Evolutionary conservation across 2,329 filamentous ascomycete species (phyloP), one percentile per base, ranked within the genome.

Genomic region (Elsinoe australis): DNA sequence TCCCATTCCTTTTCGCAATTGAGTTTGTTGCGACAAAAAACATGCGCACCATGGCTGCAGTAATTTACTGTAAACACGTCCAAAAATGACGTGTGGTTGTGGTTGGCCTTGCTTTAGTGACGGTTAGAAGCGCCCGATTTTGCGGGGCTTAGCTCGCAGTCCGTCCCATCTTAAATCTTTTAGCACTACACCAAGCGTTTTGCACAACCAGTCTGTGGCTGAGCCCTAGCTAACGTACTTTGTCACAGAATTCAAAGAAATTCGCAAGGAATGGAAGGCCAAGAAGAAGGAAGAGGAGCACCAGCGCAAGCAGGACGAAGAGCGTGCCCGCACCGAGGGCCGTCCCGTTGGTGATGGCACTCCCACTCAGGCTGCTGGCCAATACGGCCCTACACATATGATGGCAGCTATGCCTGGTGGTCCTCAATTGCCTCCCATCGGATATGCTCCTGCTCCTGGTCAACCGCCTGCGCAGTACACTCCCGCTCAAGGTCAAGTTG

Each of bases 201-300:
- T 39, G 24, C 22, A 38, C 22, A 44, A 47, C 31, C 29, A 47
- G 14, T 35, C 22, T 47, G 44, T 47, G 44, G 44, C 44, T 22
- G 17, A 47, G 31, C 31, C 14, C 31, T 22, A 24, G 44, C 67
- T 71, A 61, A 70, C 66, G 60, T 54, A 41, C 39, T 52, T 49
- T 53, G 51, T 52, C 60, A 55, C 62, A 96, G 92, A 96, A 67
- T 96, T 98, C 72, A 98, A 98, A 66, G 92, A 98, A 63, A 95
- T 96, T 52, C 85, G 92, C 54, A 96, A 96, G 64, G 90, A 96
- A 63, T 98, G 92, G 92, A 98, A 96, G 72, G 86, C 87, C 31
- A 87, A 92, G 61, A 96, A 96, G 79, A 98, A 98, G 86, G 92
- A 96, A 66, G 90, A 96, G 59, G 90, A 96, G 56, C 83, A 83